Conservation (phyloP, 495 filamentous ascomycete genomes). For the Neurospora sp. region DNA sequence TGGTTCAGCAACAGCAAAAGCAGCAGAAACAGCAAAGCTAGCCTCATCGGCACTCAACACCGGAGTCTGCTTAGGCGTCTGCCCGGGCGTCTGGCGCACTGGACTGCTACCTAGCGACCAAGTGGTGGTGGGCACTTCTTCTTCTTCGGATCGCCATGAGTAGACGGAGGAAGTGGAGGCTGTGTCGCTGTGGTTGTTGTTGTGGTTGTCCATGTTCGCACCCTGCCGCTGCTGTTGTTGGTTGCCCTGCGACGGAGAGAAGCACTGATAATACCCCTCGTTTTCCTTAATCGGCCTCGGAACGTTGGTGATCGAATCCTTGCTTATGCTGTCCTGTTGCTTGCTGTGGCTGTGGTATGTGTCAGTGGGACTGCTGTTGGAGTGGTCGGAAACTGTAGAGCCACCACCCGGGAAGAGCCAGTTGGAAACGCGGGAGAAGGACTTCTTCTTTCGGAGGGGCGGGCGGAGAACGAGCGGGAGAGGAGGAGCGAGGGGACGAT, state of each 20-base stretch:
- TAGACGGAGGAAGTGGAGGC: background rate
- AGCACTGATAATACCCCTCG: slow-evolving; percentile 45
- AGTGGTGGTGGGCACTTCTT: slow-evolving; percentile 31
- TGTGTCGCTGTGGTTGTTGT: slow-evolving; percentile 8
- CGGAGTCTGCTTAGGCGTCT: slow-evolving; percentile 18
- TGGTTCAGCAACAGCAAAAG: background rate
- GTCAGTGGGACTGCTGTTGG: background rate
- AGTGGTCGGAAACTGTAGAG: background rate
- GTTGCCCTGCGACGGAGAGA: slow-evolving; percentile 23
- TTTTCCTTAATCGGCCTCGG: slow-evolving; percentile 35
- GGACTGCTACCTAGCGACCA: slow-evolving; percentile 34
- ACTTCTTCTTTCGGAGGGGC: slow-evolving; percentile 47
- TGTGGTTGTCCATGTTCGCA: slow-evolving; percentile 3
- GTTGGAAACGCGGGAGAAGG: slow-evolving; percentile 44
- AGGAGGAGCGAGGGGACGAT: slow-evolving; percentile 38
- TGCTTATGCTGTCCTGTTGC: slow-evolving; percentile 12
- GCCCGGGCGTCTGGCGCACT: slow-evolving; percentile 16
- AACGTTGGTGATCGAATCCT: slow-evolving; percentile 37
- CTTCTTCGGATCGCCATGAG: slow-evolving; percentile 19
- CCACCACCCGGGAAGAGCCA: slow-evolving; percentile 38
- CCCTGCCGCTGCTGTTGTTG: slow-evolving; percentile 11
- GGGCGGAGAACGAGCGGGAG: slow-evolving; percentile 41
- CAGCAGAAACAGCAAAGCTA: background rate
- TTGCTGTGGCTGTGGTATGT: slow-evolving; percentile 4
- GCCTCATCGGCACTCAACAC: slow-evolving; percentile 10